Base-by-base conservation (phyloP, 2,329 filamentous ascomycete species). In the Sclerotinia trifoliorum region DNA sequence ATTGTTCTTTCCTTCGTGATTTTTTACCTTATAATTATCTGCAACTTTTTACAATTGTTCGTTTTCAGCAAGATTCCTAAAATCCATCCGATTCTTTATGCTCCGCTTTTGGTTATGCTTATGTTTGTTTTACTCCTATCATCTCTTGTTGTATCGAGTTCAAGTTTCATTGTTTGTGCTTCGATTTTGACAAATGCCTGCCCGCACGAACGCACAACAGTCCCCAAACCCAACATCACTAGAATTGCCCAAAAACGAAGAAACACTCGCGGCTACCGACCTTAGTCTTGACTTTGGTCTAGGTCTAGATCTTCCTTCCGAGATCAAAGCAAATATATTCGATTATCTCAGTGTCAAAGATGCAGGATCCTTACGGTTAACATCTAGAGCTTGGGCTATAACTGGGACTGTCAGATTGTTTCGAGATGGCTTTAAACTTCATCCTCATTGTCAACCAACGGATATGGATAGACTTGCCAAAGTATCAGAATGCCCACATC, bases 391-490 rank as follows among this genome's bases (percentile, higher is more conserved):
- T n/a, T 68, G 66, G 66, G 58, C 58, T 15, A 26, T 46, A 19
- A 51, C 66, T 5, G 66, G 66, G 13, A 68, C 39, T 7, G 39
- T 35, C 13, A 55, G 66, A 42, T 17, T 68, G 0, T 68, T 68
- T 29, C 42, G 66, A 21, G 66, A 68, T 42, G 66, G 66, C 35
- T 68, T 68, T 26, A 68, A 65, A 49, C 60, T 68, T 11, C 51
- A 65, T n/a, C 66, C 66, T 21, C 60, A 64, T 42, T 56, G 66
- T 21, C 58, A 68, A 42, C 65, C 48, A 26, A 29, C 56, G 17
- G 66, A 68, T 26, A 68, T 68, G 51, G 39, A 55, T 10, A 61
- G 66, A 19, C 42, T 68, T 21, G 26, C 19, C 10, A 13, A 64
- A 19, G 60, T 65, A 26, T 65, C 39, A 2, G 58, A 55, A n/a